Conservation (phyloP, 164 flowering plant genomes). For the Pachysandra terminalis region DNA sequence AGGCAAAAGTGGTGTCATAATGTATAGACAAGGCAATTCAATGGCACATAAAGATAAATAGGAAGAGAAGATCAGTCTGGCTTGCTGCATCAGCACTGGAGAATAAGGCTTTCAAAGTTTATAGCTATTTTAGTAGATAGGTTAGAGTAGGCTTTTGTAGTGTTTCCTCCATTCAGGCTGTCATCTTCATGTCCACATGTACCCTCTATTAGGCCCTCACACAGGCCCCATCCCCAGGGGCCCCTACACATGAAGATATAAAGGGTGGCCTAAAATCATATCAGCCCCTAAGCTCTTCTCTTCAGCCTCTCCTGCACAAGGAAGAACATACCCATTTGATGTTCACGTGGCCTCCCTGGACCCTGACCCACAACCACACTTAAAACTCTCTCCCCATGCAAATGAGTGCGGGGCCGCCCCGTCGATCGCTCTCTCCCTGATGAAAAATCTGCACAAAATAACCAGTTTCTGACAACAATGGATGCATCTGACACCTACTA, state of each 20-base stretch:
- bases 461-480: constrained; percentile 1
- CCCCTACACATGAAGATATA: constrained; percentile 21
- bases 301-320: neutral
- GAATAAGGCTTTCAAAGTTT: constrained; percentile 21
- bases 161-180: constrained; percentile 34
- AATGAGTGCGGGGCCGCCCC: constrained; percentile 25
- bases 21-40: neutral
- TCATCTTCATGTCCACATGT: constrained; percentile 27
- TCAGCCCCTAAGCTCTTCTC: too few relatives aligned
- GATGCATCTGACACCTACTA: neutral
- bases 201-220: constrained; percentile 5
- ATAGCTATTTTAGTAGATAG: constrained; percentile 12
- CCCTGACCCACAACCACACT: constrained; percentile 17
- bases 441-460: neutral
- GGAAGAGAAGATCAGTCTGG: constrained; percentile 8
- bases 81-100: constrained; percentile 22
- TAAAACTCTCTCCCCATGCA: constrained; percentile 9
- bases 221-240: constrained; percentile 14
- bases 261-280: too few relatives aligned
- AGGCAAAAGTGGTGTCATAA: neutral
- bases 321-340: constrained; percentile 12
- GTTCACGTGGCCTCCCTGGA: constrained; percentile 27
- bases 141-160: constrained; percentile 14
- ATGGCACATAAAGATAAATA: constrained; percentile 1
- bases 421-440: constrained; percentile 2